phyloP scores from a whole-genome alignment of 441 rosid genomes.

The Euphorbia celastroides region DNA sequence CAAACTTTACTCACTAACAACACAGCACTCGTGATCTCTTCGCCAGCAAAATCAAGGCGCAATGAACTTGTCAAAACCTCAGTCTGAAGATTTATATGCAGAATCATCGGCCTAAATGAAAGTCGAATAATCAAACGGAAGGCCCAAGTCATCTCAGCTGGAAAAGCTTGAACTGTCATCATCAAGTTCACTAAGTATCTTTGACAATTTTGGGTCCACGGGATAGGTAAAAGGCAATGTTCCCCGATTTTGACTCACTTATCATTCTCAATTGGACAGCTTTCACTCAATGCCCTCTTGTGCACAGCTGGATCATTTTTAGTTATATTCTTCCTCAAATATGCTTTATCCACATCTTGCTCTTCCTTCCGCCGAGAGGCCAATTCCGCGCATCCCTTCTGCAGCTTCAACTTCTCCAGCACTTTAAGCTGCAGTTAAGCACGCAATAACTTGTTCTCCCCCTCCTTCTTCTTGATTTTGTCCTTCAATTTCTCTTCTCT shows the following conservation, averaged over 20 bases:
- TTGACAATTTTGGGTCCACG: neutral
- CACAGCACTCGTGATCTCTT: no score
- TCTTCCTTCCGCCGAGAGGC: neutral
- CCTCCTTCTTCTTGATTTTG: slow-evolving; percentile 14
- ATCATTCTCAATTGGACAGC: no score
- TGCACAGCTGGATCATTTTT: no score
- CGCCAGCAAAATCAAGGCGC: slow-evolving; percentile 12
- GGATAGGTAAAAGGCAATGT: no score
- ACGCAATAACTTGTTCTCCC: slow-evolving; percentile 4
- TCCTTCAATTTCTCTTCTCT: slow-evolving; percentile 10
- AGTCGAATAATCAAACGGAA: neutral
- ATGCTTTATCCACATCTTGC: no score
- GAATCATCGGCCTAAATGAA: neutral
- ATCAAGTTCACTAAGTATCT: neutral
- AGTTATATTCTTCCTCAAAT: no score
- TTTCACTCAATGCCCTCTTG: no score
- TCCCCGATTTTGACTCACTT: no score
- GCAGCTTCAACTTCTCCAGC: slow-evolving; percentile 8
- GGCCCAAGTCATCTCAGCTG: slow-evolving; percentile 10
- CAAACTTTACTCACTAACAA: no score
- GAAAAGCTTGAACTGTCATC: slow-evolving; percentile 28
- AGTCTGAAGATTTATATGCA: neutral
- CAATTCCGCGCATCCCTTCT: slow-evolving; percentile 6
- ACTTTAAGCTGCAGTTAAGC: neutral
- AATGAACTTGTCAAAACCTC: slow-evolving; percentile 12